These are phyloP conservation scores for Ajuga chamaepitys DNA, from an alignment of 257 asterid genomes.

Conservation along the genomic window DNA sequence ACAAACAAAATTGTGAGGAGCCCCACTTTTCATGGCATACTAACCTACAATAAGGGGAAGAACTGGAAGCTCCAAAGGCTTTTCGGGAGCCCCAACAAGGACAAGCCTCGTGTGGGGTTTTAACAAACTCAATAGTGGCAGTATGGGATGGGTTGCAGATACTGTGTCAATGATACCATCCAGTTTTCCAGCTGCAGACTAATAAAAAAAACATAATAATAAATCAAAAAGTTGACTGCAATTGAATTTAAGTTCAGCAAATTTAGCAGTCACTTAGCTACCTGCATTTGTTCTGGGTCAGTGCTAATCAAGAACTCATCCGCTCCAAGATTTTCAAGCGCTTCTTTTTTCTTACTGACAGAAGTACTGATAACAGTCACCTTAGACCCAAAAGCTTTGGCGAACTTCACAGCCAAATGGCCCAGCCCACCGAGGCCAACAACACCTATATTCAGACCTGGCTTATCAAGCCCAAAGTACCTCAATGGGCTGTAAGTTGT, in stretches of 20 bases:
- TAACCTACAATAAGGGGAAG: conserved; percentile 34
- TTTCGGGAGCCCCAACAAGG: conserved; percentile 35
- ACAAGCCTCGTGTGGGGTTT: conserved; percentile 45
- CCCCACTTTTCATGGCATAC: background rate
- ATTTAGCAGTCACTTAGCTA: background rate
- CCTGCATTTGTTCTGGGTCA: conserved; percentile 32
- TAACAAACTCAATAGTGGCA: conserved; percentile 35
- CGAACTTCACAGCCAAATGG: conserved; percentile 39
- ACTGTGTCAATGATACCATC: conserved; percentile 51
- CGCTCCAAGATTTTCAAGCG: conserved; percentile 24
- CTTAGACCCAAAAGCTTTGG: conserved; percentile 35
- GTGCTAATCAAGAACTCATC: conserved; percentile 31
- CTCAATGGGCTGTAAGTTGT: conserved; percentile 35
- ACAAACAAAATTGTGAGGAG: too few relatives aligned
- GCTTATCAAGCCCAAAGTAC: conserved; percentile 32
- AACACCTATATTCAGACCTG: conserved; percentile 27
- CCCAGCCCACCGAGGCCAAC: conserved; percentile 29
- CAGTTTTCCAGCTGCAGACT: conserved; percentile 45
- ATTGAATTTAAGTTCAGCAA: background rate
- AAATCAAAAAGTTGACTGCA: background rate
- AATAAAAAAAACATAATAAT: background rate
- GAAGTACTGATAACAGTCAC: conserved; percentile 40
- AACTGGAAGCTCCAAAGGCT: conserved; percentile 35
- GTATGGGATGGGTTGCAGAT: conserved; percentile 36
- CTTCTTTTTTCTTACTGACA: conserved; percentile 26